These are phyloP conservation scores for Suhomyces anneliseae DNA, from an alignment of 1,139 yeast genomes.

Conservation along the genomic window DNA sequence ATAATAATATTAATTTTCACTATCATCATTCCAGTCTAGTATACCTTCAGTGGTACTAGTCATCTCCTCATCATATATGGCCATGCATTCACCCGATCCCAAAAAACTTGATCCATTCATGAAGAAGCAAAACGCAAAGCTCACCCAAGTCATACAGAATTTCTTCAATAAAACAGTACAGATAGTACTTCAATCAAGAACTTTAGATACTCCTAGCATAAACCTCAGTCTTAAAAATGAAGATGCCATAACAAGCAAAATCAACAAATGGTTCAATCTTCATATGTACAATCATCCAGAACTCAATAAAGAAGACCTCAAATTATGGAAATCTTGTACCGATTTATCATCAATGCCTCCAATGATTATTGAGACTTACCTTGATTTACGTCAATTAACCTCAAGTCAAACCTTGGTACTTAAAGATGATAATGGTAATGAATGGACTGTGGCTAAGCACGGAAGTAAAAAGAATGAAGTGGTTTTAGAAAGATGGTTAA, in stretches of 20 bases:
- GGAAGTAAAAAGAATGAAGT: slow-evolving; percentile 66
- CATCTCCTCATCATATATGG: not conserved
- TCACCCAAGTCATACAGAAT: slow-evolving; percentile 55
- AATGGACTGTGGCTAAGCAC: slow-evolving; percentile 55
- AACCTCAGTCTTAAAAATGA: slow-evolving; percentile 4
- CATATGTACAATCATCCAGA: slow-evolving; percentile 50
- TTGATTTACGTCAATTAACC: slow-evolving; percentile 66
- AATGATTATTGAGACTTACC: slow-evolving; percentile 77
- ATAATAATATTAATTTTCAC: no score
- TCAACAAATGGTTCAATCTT: slow-evolving; percentile 70
- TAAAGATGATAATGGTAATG: slow-evolving; percentile 49
- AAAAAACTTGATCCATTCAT: slow-evolving; percentile 15
- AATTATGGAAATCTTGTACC: slow-evolving; percentile 53
- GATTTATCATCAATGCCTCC: slow-evolving; percentile 60
- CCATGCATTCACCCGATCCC: slow-evolving; percentile 4
- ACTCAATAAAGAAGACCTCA: slow-evolving; percentile 53
- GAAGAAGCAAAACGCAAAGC: slow-evolving; percentile 28
- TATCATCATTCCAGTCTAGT: no score
- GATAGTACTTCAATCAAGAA: slow-evolving; percentile 37
- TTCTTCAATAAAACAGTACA: slow-evolving; percentile 75
- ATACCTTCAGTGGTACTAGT: not conserved
- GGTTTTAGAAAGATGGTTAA: slow-evolving; percentile 88
- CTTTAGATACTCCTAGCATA: slow-evolving; percentile 4
- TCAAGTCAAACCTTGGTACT: slow-evolving; percentile 63
- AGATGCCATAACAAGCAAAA: slow-evolving; percentile 18